Conservation (phyloP, 768 basidiomycete genomes). For the Mycena maculata region DNA sequence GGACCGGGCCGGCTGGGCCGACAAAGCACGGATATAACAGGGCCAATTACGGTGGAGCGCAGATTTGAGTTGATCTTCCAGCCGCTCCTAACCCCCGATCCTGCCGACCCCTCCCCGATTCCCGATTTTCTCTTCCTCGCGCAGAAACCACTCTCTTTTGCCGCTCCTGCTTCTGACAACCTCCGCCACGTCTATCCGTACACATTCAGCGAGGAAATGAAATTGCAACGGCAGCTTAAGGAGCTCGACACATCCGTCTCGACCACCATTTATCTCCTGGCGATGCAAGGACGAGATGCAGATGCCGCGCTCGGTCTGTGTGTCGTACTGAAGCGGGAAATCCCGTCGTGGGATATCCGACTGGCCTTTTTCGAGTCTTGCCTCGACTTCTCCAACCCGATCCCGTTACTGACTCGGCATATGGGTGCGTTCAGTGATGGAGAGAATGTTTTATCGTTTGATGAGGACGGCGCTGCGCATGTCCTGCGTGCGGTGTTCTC, state of each 20-base stretch:
- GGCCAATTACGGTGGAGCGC: constrained; percentile 1
- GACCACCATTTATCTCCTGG: constrained; percentile 12
- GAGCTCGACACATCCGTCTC: not conserved
- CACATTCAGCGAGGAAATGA: constrained; percentile 8
- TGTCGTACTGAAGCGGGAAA: constrained; percentile 5
- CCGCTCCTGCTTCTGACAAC: too few relatives aligned
- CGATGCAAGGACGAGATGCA: constrained; percentile 18
- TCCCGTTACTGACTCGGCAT: constrained; percentile 4
- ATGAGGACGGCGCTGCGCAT: not conserved
- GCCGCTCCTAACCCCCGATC: too few relatives aligned
- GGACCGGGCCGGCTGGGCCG: too few relatives aligned
- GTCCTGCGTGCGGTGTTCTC: constrained; percentile 11
- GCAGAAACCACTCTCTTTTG: too few relatives aligned
- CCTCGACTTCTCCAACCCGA: constrained; percentile 4
- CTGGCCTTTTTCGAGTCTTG: constrained; percentile 20
- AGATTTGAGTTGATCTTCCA: constrained; percentile 25
- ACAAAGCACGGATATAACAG: too few relatives aligned
- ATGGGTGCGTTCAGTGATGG: not conserved
- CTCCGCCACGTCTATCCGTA: constrained; percentile 8
- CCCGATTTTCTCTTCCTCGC: constrained; percentile 16
- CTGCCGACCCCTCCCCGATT: too few relatives aligned
- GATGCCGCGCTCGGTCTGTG: constrained; percentile 23
- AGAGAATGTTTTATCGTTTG: constrained; percentile 14
- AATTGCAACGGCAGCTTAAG: constrained; percentile 10
- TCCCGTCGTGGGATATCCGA: constrained; percentile 10